Percentiles rank a stretch among this genome's conserved stretches.
phyloP scores from a whole-genome alignment of 2,329 filamentous ascomycete species.

The Coniochaeta ligniaria region DNA sequence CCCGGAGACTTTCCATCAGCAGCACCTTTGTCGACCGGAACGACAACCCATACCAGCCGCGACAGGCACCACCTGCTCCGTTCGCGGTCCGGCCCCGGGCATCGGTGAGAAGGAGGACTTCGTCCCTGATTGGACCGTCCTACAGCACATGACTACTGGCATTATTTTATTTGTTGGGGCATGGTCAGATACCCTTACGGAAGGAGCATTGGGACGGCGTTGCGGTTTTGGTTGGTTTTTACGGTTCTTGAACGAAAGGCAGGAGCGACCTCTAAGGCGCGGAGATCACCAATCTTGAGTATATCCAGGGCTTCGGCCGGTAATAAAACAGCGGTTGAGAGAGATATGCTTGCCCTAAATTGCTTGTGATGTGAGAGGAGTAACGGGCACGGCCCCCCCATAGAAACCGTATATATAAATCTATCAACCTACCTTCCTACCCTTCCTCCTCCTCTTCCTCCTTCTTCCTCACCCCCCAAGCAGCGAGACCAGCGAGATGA shows the following conservation, averaged over 20 bases:
- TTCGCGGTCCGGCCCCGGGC: conserved; percentile 1
- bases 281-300: neutral
- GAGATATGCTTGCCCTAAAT: neutral
- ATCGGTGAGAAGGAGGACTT: conserved; percentile 45
- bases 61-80: no score
- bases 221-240: neutral
- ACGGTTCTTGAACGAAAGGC: neutral
- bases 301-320: neutral
- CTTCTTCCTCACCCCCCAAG: no score
- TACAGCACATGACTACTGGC: conserved; percentile 47
- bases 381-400: no score
- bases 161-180: no score
- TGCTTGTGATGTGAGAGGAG: neutral
- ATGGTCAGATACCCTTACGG: neutral
- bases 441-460: no score
- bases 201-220: neutral
- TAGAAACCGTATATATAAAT: no score
- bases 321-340: neutral
- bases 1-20: no score
- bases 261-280: neutral
- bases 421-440: no score
- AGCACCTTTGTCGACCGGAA: no score
- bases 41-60: no score
- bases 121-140: conserved; percentile 29
- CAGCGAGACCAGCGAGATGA: no score